Percentiles rank a stretch among this genome's conserved stretches.
phyloP scores from a whole-genome alignment of 2,329 filamentous ascomycete species.

The Alternaria postmessia region DNA sequence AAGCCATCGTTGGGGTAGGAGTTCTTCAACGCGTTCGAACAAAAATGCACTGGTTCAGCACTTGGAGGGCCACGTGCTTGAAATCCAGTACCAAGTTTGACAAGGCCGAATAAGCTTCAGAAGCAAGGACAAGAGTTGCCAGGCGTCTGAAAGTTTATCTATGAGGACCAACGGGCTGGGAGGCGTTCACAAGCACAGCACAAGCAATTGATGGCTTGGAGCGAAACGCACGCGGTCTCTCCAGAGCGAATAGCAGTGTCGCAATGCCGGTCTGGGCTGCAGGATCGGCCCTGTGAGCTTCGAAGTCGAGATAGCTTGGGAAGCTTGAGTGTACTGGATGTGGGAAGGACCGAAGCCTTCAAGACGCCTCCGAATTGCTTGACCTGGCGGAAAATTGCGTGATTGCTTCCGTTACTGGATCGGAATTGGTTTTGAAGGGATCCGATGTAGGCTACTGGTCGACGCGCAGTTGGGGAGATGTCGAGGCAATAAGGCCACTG shows the following conservation, averaged over 20 bases:
- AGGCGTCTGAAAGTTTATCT: slow-evolving; percentile 41
- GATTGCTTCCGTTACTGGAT: slow-evolving; percentile 19
- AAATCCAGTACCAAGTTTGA: slow-evolving; percentile 17
- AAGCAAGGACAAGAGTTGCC: slow-evolving; percentile 33
- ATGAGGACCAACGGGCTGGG: slow-evolving; percentile 18
- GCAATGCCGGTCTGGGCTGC: neutral
- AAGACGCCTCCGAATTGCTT: slow-evolving; percentile 34
- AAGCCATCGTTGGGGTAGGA: slow-evolving; percentile 32
- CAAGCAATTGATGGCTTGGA: slow-evolving; percentile 15
- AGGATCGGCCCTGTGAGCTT: slow-evolving; percentile 16
- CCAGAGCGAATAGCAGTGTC: slow-evolving; percentile 5
- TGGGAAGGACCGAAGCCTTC: slow-evolving; percentile 26
- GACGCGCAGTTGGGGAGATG: slow-evolving; percentile 9
- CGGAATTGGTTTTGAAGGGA: slow-evolving; percentile 2
- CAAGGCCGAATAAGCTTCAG: slow-evolving; percentile 39
- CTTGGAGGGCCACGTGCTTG: slow-evolving; percentile 23
- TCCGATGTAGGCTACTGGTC: slow-evolving; percentile 3
- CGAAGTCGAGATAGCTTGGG: slow-evolving; percentile 15
- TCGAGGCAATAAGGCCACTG: slow-evolving; percentile 9
- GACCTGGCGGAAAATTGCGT: slow-evolving; percentile 38
- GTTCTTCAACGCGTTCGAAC: slow-evolving; percentile 3
- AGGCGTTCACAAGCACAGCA: slow-evolving; percentile 18
- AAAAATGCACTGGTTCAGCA: slow-evolving; percentile 16
- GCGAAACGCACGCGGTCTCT: slow-evolving; percentile 2
- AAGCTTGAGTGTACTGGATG: slow-evolving; percentile 16